Percentiles rank a stretch among this genome's conserved stretches.
These are phyloP conservation scores for Albugo laibachii DNA, from an alignment of 352 stramenopile species.

Conservation along the genomic window DNA sequence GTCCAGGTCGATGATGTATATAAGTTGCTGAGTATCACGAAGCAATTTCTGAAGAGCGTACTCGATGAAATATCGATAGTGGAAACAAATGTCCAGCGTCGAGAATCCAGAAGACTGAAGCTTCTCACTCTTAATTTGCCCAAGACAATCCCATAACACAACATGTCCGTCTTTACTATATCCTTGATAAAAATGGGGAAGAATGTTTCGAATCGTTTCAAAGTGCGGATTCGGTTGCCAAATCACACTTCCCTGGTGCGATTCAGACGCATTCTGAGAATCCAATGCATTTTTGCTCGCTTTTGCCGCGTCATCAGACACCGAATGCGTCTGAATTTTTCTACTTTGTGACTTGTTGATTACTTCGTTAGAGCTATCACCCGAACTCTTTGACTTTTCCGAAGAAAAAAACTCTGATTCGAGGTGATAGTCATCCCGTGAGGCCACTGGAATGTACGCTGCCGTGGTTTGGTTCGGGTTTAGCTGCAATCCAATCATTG, in stretches of 20 bases:
- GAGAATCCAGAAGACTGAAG: constrained; percentile 43
- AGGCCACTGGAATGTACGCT: constrained; percentile 41
- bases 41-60: constrained; percentile 53
- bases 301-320: too few relatives aligned
- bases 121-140: constrained; percentile 60
- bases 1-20: constrained; percentile 65
- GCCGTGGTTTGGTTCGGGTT: constrained; percentile 14
- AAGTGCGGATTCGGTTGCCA: constrained; percentile 38
- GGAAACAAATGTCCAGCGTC: constrained; percentile 36
- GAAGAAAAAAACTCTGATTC: too few relatives aligned
- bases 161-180: constrained; percentile 46
- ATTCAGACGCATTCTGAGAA: too few relatives aligned
- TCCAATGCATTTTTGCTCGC: too few relatives aligned
- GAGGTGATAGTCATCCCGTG: constrained; percentile 16
- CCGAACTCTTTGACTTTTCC: constrained; percentile 16
- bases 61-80: constrained; percentile 62
- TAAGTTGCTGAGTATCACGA: constrained; percentile 34
- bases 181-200: constrained; percentile 60
- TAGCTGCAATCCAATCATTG: constrained; percentile 39
- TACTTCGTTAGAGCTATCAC: constrained; percentile 11
- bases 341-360: constrained; percentile 12
- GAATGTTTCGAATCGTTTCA: constrained; percentile 36
- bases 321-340: neutral
- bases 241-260: too few relatives aligned
- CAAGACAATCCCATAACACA: constrained; percentile 59